Conservation (phyloP, 2,329 filamentous ascomycete species). For the Paecilomyces variotii region DNA sequence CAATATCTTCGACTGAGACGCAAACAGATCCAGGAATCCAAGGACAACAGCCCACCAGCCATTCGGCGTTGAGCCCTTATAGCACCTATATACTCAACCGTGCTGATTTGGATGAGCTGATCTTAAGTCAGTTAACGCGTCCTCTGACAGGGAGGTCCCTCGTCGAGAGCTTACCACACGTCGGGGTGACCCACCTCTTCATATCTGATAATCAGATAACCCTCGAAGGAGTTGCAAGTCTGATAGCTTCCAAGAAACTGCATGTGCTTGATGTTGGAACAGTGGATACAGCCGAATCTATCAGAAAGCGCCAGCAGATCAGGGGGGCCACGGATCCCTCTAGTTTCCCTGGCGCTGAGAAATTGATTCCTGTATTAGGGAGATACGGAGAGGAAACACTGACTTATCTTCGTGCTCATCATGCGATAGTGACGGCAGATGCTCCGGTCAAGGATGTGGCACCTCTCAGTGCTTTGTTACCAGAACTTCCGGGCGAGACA, state of each 20-base stretch:
- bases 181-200: slow-evolving; percentile 54
- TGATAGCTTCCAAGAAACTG: slow-evolving; percentile 45
- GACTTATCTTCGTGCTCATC: slow-evolving; percentile 49
- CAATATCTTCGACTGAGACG: slow-evolving; percentile 1
- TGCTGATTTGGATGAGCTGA: slow-evolving; percentile 37
- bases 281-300: slow-evolving; percentile 28
- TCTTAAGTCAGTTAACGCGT: slow-evolving; percentile 42
- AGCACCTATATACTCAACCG: slow-evolving; percentile 18
- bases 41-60: slow-evolving; percentile 4
- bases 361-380: slow-evolving; percentile 45
- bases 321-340: slow-evolving; percentile 3
- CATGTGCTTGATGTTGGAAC: slow-evolving; percentile 50
- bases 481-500: slow-evolving; percentile 24
- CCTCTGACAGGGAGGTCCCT: slow-evolving; percentile 46
- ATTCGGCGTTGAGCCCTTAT: slow-evolving; percentile 3
- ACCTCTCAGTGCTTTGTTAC: slow-evolving; percentile 17
- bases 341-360: slow-evolving; percentile 44
- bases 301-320: slow-evolving; percentile 11
- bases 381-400: slow-evolving; percentile 40
- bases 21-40: slow-evolving; percentile 2
- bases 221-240: slow-evolving; percentile 46
- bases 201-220: slow-evolving; percentile 49
- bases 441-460: slow-evolving; percentile 22
- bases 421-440: slow-evolving; percentile 46
- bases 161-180: slow-evolving; percentile 47